Percentiles rank a stretch among this genome's conserved stretches.
Evolutionary conservation across 1,139 yeast species (phyloP).

Genomic region (Pneumocystis oryctolagi): DNA sequence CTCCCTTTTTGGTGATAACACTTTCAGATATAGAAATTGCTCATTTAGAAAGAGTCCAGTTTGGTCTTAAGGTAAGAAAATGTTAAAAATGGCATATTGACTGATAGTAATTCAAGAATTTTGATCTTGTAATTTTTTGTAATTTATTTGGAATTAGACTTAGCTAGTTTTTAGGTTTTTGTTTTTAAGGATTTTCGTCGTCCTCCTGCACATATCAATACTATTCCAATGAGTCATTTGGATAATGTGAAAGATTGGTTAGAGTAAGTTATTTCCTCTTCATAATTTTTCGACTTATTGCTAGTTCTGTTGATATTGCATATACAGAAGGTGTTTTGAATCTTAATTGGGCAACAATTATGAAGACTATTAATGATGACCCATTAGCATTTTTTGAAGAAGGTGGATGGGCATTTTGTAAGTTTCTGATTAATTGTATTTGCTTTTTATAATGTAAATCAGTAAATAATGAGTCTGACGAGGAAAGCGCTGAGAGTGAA

Average conservation of each 20-base stretch:
- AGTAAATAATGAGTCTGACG: slow-evolving; percentile 15
- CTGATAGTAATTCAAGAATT: slow-evolving; percentile 47
- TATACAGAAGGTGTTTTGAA: slow-evolving; percentile 89
- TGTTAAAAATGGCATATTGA: background rate
- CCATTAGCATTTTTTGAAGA: slow-evolving; percentile 84
- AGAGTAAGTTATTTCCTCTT: slow-evolving; percentile 44
- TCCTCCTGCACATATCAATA: slow-evolving; percentile 84
- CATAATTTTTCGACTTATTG: background rate
- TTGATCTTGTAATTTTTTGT: slow-evolving; percentile 51
- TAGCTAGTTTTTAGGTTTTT: slow-evolving; percentile 26
- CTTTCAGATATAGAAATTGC: slow-evolving; percentile 87
- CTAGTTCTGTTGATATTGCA: slow-evolving; percentile 49
- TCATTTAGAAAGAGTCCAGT: slow-evolving; percentile 91
- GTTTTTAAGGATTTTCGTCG: slow-evolving; percentile 79
- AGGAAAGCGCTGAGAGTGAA: slow-evolving; percentile 20
- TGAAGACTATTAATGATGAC: slow-evolving; percentile 84
- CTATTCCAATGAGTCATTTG: slow-evolving; percentile 81
- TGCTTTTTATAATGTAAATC: slow-evolving; percentile 33
- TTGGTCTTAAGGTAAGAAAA: slow-evolving; percentile 34
- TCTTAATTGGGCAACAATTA: slow-evolving; percentile 88
- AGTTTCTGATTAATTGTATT: slow-evolving; percentile 37
- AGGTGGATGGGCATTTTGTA: slow-evolving; percentile 90
- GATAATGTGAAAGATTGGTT: slow-evolving; percentile 94
- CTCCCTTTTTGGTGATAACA: slow-evolving; percentile 85
- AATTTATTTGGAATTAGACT: background rate